Evolutionary conservation across 345 rosid species (phyloP), one percentile per base, ranked within the genome.

Genomic region (Euphorbia tirucalli): DNA sequence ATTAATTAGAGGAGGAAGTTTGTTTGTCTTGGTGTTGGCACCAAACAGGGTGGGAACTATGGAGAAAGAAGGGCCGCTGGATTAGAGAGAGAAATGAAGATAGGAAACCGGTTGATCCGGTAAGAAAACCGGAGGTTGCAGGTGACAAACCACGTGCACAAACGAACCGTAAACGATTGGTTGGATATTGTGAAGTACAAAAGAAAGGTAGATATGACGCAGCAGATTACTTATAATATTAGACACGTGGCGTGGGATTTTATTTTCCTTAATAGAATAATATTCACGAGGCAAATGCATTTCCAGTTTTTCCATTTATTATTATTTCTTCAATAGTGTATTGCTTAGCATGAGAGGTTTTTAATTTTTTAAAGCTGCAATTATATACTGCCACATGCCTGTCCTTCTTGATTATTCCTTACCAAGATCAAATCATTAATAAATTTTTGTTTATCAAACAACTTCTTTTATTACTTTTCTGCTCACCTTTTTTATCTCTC

Each of bases 61-160:
- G 6, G 30, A 28, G 18, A 54, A 49, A 49, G 1, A 18, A 1
- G 15, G 21, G 21, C 16, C 55, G 3, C 7, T 7, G 10, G 55
- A 54, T 54, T n/a, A n/a, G 27, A 54, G 2, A n/a, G 11, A 49
- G 22, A 8, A 4, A 24, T 0, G 31, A n/a, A n/a, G n/a, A 28
- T 13, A 5, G 1, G 68, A 11, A 61, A 83, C 85, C 77, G 79
- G 39, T 25, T 72, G 75, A 50, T 46, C 78, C 76, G 31, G 76
- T 72, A 14, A 5, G n/a, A n/a, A 11, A 44, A 50, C 63, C 61
- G 73, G 75, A 65, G 66, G 74, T 43, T 73, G 60, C 11, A 78
- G 63, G 86, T 83, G 65, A 77, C 69, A 43, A 44, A 46, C 56
- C 89, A 85, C 84, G 61, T 46, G 52, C 52, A 46, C 44, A 41